Evolutionary conservation across 148 eudicot genomes (phyloP).

Genomic region (Diospyros lotus): DNA sequence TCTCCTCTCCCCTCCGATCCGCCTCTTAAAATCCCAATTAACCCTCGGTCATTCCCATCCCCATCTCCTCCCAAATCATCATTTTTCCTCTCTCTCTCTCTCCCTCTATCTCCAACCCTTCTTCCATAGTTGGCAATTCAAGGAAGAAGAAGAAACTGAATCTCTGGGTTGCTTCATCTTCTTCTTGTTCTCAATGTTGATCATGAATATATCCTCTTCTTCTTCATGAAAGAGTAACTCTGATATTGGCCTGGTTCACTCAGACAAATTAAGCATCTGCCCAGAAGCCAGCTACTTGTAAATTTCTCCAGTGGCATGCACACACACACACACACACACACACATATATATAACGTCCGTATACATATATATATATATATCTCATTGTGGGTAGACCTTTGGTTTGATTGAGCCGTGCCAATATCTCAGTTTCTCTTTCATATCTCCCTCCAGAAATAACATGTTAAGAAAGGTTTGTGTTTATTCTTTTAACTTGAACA

Average conservation of each 20-base stretch:
- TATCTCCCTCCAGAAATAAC: not conserved
- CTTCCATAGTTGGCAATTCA: too few species aligned
- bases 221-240: conserved; percentile 19
- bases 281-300: too few species aligned
- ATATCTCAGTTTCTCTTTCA: conserved; percentile 33
- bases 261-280: conserved; percentile 10
- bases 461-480: not conserved
- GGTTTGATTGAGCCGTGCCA: conserved; percentile 51
- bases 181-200: not conserved
- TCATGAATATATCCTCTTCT: not conserved
- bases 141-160: too few species aligned
- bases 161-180: too few species aligned
- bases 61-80: not conserved
- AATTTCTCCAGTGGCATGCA: not conserved
- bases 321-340: not conserved
- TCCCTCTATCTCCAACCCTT: not conserved
- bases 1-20: not conserved
- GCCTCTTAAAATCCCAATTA: not conserved
- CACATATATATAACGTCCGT: too few species aligned
- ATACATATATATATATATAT: not conserved
- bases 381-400: not conserved
- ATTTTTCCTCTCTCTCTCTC: conserved; percentile 2
- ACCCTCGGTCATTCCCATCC: conserved; percentile 13
- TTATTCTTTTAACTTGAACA: not conserved
- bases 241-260: conserved; percentile 50